Evolutionary conservation across 169 alveolate genomes (phyloP).

Genomic region (Plasmodium gallinaceum): DNA sequence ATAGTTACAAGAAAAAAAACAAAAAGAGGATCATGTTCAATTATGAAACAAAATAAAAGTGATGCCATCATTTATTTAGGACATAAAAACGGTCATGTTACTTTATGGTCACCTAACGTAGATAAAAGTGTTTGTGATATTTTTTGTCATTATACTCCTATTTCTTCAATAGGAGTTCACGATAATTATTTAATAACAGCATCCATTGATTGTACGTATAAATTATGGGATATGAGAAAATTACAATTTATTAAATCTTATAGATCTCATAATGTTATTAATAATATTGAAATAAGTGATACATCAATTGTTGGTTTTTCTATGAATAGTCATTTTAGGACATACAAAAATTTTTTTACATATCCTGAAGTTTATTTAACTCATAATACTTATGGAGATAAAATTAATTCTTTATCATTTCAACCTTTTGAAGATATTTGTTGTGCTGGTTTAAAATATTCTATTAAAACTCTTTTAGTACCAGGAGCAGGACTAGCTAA

Average conservation of each 20-base stretch:
- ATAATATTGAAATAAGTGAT: conserved; percentile 67
- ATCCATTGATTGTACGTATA: conserved; percentile 88
- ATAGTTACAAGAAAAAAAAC: conserved; percentile 92
- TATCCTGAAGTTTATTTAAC: conserved; percentile 58
- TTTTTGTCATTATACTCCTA: conserved; percentile 82
- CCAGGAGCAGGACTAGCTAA: conserved; percentile 97
- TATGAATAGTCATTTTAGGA: conserved; percentile 81
- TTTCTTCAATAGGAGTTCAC: conserved; percentile 77
- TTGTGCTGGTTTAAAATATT: conserved; percentile 93
- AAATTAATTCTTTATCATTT: conserved; percentile 87
- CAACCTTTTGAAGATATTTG: conserved; percentile 96
- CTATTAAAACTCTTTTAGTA: conserved; percentile 91
- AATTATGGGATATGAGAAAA: conserved; percentile 96
- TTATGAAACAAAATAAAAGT: conserved; percentile 90
- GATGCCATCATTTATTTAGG: conserved; percentile 95
- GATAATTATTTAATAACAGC: conserved; percentile 82
- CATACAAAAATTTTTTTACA: conserved; percentile 56
- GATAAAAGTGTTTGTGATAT: conserved; percentile 80
- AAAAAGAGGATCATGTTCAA: conserved; percentile 92
- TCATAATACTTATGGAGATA: conserved; percentile 72
- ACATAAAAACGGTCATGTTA: conserved; percentile 94
- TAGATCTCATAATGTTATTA: conserved; percentile 57
- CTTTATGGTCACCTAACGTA: conserved; percentile 97
- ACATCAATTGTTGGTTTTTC: conserved; percentile 76
- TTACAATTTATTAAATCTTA: conserved; percentile 66